Evolutionary conservation across 2,329 filamentous ascomycete species (phyloP), one percentile per base, ranked within the genome.

Genomic region (Hawksworthiomyces lignivorus): DNA sequence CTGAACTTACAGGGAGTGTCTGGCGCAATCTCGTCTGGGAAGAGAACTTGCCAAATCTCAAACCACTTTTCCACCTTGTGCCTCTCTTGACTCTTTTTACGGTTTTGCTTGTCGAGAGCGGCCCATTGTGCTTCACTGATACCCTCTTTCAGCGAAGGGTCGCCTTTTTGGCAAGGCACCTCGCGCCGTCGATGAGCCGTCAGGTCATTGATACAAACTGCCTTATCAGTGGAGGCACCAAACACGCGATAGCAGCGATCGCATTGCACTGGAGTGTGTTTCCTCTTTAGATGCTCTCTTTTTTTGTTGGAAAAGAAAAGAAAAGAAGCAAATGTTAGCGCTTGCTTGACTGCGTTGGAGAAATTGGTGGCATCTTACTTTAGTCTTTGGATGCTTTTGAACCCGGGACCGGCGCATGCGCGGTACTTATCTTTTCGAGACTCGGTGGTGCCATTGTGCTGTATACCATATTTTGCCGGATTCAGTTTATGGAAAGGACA

Each of bases 11-110:
- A 52, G 8, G 54, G 53, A 17, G 50, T 55, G 5, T 48, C 41
- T 10, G 54, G 54, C 19, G 41, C 34, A 4, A 30, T 17, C 1
- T 39, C 43, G 4, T 45, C 50, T 0, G 52, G 53, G 22, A 56
- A 56, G 4, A 56, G 42, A 8, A 56, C 48, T 4, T 43, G 44
- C 54, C 54, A 56, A 17, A 56, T 56, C 41, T 56, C 54, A 36
- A 51, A 55, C 54, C 54, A 56, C 30, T 54, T 55, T 34, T 56
- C 54, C 7, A 56, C 35, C 37, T 51, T 48, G 44, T 56, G 51
- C 21, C 44, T 46, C 28, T 56, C 53, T 32, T 56, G 53, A 30
- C 51, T 55, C 43, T 54, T 56, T 36, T 51, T 54, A 17, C 52
- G 46, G 39, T 52, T 55, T 32, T 56, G 50, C 37, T 49, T 51